These are phyloP conservation scores for Boletus eberwhitei DNA, from an alignment of 768 basidiomycete genomes.

Conservation along the genomic window DNA sequence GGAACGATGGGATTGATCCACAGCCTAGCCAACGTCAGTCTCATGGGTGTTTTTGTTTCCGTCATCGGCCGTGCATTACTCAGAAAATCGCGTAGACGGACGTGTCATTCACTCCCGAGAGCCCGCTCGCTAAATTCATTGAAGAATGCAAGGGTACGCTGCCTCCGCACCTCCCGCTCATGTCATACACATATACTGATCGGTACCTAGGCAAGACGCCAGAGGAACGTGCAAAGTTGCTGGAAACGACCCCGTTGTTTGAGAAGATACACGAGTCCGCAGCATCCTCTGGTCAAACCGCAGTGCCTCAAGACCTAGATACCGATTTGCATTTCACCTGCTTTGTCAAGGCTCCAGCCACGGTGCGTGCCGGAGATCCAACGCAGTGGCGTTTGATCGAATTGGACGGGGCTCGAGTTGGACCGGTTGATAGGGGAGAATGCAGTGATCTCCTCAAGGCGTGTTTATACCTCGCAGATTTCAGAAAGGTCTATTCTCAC, in stretches of 20 bases:
- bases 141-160: constrained; percentile 54
- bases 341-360: constrained; percentile 68
- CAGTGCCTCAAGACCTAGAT: constrained; percentile 58
- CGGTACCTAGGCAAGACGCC: constrained; percentile 56
- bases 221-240: constrained; percentile 66
- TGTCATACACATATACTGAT: background rate
- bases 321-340: constrained; percentile 85
- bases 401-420: constrained; percentile 74
- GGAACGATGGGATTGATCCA: constrained; percentile 88
- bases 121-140: constrained; percentile 66
- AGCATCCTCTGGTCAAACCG: constrained; percentile 67
- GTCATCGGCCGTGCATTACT: constrained; percentile 2
- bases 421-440: constrained; percentile 78
- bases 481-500: background rate
- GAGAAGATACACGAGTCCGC: constrained; percentile 71
- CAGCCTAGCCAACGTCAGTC: constrained; percentile 72
- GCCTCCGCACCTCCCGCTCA: background rate
- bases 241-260: constrained; percentile 76
- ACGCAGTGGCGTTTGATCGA: constrained; percentile 61
- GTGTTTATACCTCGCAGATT: background rate
- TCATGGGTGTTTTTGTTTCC: constrained; percentile 5
- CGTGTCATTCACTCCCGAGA: constrained; percentile 51
- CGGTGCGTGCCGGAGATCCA: constrained; percentile 19
- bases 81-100: constrained; percentile 41
- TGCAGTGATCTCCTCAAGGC: constrained; percentile 59